phyloP scores from a whole-genome alignment of 306 rosid species.

The Begonia loranthoides region DNA sequence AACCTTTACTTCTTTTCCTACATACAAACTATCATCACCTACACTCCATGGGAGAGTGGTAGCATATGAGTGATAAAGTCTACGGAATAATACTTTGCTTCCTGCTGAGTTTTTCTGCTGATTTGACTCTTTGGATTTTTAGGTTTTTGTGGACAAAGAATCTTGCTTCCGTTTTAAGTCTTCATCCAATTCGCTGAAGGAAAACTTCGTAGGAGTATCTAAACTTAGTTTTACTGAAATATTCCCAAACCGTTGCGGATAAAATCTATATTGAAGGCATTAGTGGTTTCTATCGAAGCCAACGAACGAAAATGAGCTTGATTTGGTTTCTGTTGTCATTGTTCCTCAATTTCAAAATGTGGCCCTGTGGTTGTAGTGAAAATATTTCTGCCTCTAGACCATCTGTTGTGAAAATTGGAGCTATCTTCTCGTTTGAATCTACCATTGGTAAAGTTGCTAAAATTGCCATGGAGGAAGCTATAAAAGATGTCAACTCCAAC shows the following conservation, averaged over 20 bases:
- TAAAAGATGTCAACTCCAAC: slow-evolving; percentile 72
- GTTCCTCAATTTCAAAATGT: slow-evolving; percentile 10
- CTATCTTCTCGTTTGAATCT: slow-evolving; percentile 56
- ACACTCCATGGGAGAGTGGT: too few relatives aligned
- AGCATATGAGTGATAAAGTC: too few relatives aligned
- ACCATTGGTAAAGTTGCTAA: slow-evolving; percentile 70
- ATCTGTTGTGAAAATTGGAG: slow-evolving; percentile 50
- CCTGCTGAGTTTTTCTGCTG: too few relatives aligned
- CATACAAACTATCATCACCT: too few relatives aligned
- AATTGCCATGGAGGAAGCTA: slow-evolving; percentile 69
- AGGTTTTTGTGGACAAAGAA: too few relatives aligned
- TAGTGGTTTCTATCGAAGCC: slow-evolving; percentile 1
- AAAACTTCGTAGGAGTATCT: too few relatives aligned
- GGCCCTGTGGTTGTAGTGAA: slow-evolving; percentile 16
- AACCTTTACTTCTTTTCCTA: too few relatives aligned
- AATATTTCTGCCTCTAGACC: slow-evolving; percentile 40
- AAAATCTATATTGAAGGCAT: not conserved
- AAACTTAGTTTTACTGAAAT: slow-evolving; percentile 1
- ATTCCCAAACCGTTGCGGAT: not conserved
- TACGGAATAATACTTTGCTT: too few relatives aligned
- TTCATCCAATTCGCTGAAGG: too few relatives aligned
- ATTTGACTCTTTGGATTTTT: too few relatives aligned
- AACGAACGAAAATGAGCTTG: slow-evolving; percentile 23
- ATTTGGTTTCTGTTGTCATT: slow-evolving; percentile 16
- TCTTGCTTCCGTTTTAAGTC: too few relatives aligned